phyloP scores from a whole-genome alignment of 2,329 filamentous ascomycete genomes.

The Penicillium sclerotigenum region DNA sequence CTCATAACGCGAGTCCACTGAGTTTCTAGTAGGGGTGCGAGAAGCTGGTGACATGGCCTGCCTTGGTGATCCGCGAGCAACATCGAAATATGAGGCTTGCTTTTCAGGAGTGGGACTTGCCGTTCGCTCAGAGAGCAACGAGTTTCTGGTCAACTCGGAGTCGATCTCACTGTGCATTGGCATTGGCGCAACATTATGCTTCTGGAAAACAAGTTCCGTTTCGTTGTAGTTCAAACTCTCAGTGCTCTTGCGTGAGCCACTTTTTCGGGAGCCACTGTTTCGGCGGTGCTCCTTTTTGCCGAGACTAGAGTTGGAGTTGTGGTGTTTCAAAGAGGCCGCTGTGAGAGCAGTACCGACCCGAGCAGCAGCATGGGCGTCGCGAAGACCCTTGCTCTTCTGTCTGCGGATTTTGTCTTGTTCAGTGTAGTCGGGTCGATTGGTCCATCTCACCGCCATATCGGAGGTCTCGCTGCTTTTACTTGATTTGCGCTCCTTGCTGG shows the following conservation, averaged over 20 bases:
- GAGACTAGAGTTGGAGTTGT: conserved; percentile 61
- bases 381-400: conserved; percentile 54
- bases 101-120: conserved; percentile 68
- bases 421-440: conserved; percentile 47
- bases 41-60: conserved; percentile 58
- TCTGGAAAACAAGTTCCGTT: conserved; percentile 53
- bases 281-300: conserved; percentile 39
- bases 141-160: conserved; percentile 83
- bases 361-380: conserved; percentile 56
- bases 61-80: conserved; percentile 56
- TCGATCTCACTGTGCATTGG: conserved; percentile 82
- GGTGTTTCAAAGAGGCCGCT: conserved; percentile 60
- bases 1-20: conserved; percentile 47
- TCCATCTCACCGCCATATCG: conserved; percentile 46
- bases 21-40: conserved; percentile 58
- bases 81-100: conserved; percentile 60
- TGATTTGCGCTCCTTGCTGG: conserved; percentile 52
- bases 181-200: conserved; percentile 71
- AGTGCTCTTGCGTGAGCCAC: conserved; percentile 25
- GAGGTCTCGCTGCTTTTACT: conserved; percentile 52
- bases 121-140: conserved; percentile 77
- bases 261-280: conserved; percentile 38
- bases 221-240: conserved; percentile 50
- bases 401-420: conserved; percentile 53
- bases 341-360: conserved; percentile 58